A percentile compares a stretch with the other conserved stretches of the same genome.
Evolutionary conservation across 2,329 filamentous ascomycete species (phyloP).

Genomic region (Fusarium mexicanum): DNA sequence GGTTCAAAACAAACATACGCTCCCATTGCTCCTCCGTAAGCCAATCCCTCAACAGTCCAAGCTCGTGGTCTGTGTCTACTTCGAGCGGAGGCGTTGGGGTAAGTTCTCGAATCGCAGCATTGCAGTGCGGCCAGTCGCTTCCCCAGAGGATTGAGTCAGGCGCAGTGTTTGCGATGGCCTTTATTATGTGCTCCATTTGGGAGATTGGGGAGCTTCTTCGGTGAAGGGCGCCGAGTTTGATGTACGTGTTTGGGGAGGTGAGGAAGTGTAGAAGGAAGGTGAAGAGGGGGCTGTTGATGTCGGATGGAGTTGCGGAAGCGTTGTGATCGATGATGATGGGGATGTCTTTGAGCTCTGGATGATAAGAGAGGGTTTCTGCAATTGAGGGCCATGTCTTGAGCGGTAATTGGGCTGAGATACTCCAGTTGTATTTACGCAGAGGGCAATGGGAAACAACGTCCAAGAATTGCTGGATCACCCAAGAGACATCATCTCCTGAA

Average conservation of each 20-base stretch:
- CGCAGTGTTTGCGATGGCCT: background rate
- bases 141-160: background rate
- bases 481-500: background rate
- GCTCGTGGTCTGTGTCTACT: background rate
- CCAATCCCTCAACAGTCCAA: background rate
- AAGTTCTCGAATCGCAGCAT: background rate
- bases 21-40: background rate
- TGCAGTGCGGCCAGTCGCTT: constrained; percentile 11
- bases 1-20: background rate
- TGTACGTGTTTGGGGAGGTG: background rate
- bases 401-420: background rate
- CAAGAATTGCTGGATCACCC: background rate
- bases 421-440: background rate
- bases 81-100: background rate
- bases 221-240: constrained; percentile 1
- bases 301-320: background rate
- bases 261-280: background rate
- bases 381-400: background rate
- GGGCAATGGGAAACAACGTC: background rate
- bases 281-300: background rate
- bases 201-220: background rate
- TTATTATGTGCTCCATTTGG: background rate
- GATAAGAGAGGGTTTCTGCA: background rate
- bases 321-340: background rate
- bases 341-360: background rate